Percentiles rank a stretch among this genome's conserved stretches.
Evolutionary conservation across 495 filamentous ascomycete species (phyloP).

Genomic region (Talaromyces thailandensis): DNA sequence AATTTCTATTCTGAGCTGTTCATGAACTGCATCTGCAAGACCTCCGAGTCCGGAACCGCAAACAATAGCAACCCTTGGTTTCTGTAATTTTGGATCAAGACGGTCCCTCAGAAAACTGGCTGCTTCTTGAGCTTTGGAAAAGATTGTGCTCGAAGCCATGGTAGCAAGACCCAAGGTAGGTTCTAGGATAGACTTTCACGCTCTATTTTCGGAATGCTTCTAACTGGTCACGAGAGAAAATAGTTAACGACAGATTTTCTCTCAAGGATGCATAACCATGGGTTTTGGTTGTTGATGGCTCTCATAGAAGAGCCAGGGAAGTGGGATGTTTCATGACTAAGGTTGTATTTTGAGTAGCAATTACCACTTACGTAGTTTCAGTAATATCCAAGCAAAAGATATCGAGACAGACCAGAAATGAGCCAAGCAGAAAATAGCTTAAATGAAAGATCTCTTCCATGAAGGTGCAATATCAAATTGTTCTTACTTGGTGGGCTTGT

Average conservation of each 20-base stretch:
- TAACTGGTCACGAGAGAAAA: neutral
- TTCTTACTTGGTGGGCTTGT: neutral
- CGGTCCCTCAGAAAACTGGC: conserved; percentile 23
- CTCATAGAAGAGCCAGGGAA: neutral
- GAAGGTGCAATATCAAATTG: neutral
- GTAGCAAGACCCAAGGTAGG: neutral
- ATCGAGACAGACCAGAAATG: neutral
- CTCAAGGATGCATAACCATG: neutral
- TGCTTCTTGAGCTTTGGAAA: conserved; percentile 32
- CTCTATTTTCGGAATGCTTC: neutral
- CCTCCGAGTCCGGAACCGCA: conserved; percentile 68
- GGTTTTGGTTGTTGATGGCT: neutral
- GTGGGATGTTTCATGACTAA: neutral
- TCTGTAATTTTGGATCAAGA: conserved; percentile 37
- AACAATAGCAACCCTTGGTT: conserved; percentile 57
- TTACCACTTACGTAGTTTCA: neutral
- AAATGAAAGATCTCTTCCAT: neutral
- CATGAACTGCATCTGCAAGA: conserved; percentile 50
- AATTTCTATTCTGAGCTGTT: conserved; percentile 44
- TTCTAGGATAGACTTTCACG: neutral
- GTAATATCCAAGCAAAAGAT: neutral
- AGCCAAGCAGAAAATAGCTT: neutral
- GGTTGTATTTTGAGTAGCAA: neutral
- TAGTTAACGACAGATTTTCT: neutral
- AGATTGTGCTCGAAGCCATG: conserved; percentile 8